These are phyloP conservation scores for Pseudocercospora fuligena DNA, from an alignment of 2,329 filamentous ascomycete genomes.

Conservation along the genomic window DNA sequence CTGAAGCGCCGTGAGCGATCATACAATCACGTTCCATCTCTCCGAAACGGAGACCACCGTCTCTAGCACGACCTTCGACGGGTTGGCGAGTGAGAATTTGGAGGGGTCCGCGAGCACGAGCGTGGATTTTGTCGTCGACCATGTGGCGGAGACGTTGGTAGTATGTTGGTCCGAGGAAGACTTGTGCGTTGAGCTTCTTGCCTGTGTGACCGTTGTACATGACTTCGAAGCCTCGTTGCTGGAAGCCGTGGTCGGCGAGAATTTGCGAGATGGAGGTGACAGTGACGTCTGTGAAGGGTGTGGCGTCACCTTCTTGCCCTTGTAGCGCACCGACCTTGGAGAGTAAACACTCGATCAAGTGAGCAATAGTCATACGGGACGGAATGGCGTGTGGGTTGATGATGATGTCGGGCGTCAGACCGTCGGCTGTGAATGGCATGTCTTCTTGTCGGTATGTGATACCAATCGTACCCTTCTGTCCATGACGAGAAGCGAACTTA, in stretches of 20 bases:
- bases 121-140: constrained; percentile 99
- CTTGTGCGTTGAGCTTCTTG: constrained; percentile 87
- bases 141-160: constrained; percentile 98
- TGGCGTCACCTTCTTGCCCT: constrained; percentile 95
- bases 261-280: constrained; percentile 90
- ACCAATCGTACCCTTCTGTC: constrained; percentile 98
- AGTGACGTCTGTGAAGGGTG: constrained; percentile 96
- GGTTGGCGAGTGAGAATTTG: constrained; percentile 97
- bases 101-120: constrained; percentile 92
- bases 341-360: constrained; percentile 98
- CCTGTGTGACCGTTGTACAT: constrained; percentile 99
- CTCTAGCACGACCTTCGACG: constrained; percentile 95
- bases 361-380: constrained; percentile 99
- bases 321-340: constrained; percentile 94
- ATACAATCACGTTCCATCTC: constrained; percentile 99
- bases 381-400: constrained; percentile 99
- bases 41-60: constrained; percentile 98
- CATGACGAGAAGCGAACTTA: constrained; percentile 98
- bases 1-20: constrained; percentile 98
- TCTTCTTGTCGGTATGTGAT: constrained; percentile 97
- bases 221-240: constrained; percentile 95
- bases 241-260: constrained; percentile 87
- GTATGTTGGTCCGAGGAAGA: constrained; percentile 97
- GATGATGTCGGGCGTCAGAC: constrained; percentile 91
- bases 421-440: constrained; percentile 95